Evolutionary conservation across 257 asterid species (phyloP), one percentile per base, ranked within the genome.

Genomic region (Pogostemon cablin): DNA sequence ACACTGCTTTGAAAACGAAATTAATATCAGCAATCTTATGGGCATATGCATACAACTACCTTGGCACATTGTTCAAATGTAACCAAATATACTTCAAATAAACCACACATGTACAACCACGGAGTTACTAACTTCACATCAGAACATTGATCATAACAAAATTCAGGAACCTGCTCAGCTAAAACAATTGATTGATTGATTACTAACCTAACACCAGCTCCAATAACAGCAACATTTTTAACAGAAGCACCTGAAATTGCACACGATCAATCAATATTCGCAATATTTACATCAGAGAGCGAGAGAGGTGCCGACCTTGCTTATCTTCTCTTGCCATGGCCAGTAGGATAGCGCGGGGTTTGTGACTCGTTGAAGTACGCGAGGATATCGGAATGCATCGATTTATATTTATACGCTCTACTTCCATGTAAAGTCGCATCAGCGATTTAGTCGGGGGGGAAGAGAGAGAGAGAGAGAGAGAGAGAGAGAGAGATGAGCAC

Each of bases 131-230:
- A 77, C 62, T 11, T 20, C 47, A 35, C 34, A 50, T 39, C 7
- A 7, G 9, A 42, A 40, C 64, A 38, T 37, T 17, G 5, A 15
- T 59, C 57, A 62, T 4, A 7, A 40, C 39, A 10, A 64, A 69
- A 73, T 38, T 54, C 50, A 64, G 74, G 60, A 62, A 69, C 70
- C 25, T 4, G 49, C 74, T 40, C 9, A 46, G 32, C 58, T 9
- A 42, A 67, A 64, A 10, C 72, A 35, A 25, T 25, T 15, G 56
- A 34, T 58, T 3, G 37, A 54, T 37, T 3, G 60, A 6, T 53
- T 20, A 58, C 80, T 41, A 63, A 88, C 96, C 96, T 88, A 55
- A 86, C 95, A 61, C 97, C 97, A 67, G 97, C 97, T 63, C 97
- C 97, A 57, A 90, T 83, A 72, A 90, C 95, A 5, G 95, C 97